Evolutionary conservation across 176 grass and related monocot genomes (phyloP).

Genomic region (sorghum (Sorghum bicolor)): DNA sequence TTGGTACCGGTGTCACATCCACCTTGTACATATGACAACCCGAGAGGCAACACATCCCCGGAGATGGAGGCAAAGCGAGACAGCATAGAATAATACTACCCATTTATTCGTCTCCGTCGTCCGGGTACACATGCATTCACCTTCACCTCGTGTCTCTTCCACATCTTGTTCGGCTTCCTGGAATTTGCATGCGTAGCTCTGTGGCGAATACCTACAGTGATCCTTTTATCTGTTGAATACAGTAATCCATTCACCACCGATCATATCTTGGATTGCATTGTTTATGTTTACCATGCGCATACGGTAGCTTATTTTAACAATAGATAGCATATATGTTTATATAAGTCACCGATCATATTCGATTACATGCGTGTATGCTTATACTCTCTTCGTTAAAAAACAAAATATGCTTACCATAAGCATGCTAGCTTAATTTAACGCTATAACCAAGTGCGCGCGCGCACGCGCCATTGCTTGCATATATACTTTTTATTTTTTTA

Average conservation of each 20-base stretch:
- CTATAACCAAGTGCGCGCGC: too few species aligned
- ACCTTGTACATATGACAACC: slow-evolving; percentile 43
- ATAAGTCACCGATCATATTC: background rate
- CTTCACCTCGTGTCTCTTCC: slow-evolving; percentile 18
- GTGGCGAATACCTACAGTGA: background rate
- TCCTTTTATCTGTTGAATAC: background rate
- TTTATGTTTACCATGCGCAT: background rate
- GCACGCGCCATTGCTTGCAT: too few species aligned
- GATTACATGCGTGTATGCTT: background rate
- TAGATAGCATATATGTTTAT: background rate
- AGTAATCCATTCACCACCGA: background rate
- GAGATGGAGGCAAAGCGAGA: slow-evolving; percentile 66
- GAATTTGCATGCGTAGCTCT: background rate
- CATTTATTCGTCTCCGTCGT: slow-evolving; percentile 33
- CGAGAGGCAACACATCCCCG: slow-evolving; percentile 54
- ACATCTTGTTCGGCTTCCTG: slow-evolving; percentile 5
- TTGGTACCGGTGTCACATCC: slow-evolving; percentile 51
- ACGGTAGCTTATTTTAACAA: background rate
- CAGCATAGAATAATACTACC: slow-evolving; percentile 55
- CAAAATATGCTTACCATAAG: too few species aligned
- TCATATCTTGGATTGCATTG: background rate
- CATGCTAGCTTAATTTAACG: background rate
- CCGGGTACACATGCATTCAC: slow-evolving; percentile 13
- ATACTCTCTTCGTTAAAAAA: too few species aligned
- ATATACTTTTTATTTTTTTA: too few species aligned